Evolutionary conservation across 495 filamentous ascomycete species (phyloP).

Genomic region (Endocarpon pusillum): DNA sequence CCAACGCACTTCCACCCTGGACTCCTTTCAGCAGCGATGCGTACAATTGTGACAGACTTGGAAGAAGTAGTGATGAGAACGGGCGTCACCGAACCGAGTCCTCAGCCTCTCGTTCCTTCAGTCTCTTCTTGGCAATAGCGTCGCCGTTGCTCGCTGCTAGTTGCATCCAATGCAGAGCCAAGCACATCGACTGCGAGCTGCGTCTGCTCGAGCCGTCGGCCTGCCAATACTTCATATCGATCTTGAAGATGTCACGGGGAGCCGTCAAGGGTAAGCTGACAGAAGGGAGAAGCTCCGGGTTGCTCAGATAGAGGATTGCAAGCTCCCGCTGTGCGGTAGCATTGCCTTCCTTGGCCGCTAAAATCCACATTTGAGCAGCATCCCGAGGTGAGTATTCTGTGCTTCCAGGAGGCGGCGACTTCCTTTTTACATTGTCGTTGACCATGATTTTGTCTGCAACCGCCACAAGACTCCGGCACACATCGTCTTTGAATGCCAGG

Average conservation of each 20-base stretch:
- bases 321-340: conserved; percentile 87
- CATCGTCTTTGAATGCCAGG: conserved; percentile 73
- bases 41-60: no score
- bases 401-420: conserved; percentile 19
- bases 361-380: conserved; percentile 82
- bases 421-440: conserved; percentile 21
- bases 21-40: no score
- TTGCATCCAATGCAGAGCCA: conserved; percentile 98
- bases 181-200: conserved; percentile 51
- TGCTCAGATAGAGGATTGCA: conserved; percentile 84
- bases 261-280: conserved; percentile 72
- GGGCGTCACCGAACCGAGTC: no score
- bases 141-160: conserved; percentile 74
- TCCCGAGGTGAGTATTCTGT: conserved; percentile 54
- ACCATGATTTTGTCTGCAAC: conserved; percentile 33
- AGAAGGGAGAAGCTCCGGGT: conserved; percentile 73
- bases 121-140: conserved; percentile 66
- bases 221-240: conserved; percentile 67
- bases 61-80: no score
- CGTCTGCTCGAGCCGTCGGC: conserved; percentile 28
- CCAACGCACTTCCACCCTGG: no score
- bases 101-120: conserved; percentile 62
- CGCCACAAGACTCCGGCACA: conserved; percentile 81
- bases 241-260: conserved; percentile 81
- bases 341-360: conserved; percentile 86